Conservation (phyloP, 2,329 filamentous ascomycete genomes). For the Ophiostoma ulmi region DNA sequence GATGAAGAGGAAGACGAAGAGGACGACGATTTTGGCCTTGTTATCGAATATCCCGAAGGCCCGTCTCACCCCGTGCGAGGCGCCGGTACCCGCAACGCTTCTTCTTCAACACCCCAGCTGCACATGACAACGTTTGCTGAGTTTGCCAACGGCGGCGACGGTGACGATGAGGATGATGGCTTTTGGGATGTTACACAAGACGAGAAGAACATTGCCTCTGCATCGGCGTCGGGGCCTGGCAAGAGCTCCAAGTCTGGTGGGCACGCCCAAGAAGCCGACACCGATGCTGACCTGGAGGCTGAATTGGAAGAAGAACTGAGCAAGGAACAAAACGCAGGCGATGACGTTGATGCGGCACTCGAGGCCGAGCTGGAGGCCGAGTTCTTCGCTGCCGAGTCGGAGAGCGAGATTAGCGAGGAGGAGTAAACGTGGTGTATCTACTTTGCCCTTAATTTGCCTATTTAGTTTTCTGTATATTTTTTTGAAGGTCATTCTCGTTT, state of each 20-base stretch:
- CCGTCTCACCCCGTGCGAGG: conserved; percentile 28
- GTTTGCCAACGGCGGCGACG: conserved; percentile 28
- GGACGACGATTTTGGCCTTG: conserved; percentile 53
- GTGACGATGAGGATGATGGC: conserved; percentile 29
- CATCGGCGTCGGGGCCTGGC: background rate
- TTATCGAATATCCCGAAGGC: conserved; percentile 56
- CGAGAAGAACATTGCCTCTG: background rate
- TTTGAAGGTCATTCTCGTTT: background rate
- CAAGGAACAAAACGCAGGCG: conserved; percentile 24
- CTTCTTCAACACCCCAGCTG: conserved; percentile 17
- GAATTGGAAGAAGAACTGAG: conserved; percentile 25
- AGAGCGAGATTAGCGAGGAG: conserved; percentile 63
- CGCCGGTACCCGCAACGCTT: background rate
- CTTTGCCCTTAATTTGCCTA: background rate
- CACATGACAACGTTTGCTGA: conserved; percentile 28
- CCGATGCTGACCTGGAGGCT: conserved; percentile 23
- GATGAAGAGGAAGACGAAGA: conserved; percentile 49
- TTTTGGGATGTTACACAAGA: conserved; percentile 26
- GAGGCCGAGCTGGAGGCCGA: conserved; percentile 33
- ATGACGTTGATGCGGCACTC: conserved; percentile 24
- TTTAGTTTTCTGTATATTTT: background rate
- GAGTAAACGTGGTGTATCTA: conserved; percentile 39
- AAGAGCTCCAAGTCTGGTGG: conserved; percentile 22
- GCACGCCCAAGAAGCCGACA: conserved; percentile 29
- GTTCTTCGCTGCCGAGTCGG: conserved; percentile 52